phyloP scores from a whole-genome alignment of 306 rosid species.

The Chamaecrista fasciculata region DNA sequence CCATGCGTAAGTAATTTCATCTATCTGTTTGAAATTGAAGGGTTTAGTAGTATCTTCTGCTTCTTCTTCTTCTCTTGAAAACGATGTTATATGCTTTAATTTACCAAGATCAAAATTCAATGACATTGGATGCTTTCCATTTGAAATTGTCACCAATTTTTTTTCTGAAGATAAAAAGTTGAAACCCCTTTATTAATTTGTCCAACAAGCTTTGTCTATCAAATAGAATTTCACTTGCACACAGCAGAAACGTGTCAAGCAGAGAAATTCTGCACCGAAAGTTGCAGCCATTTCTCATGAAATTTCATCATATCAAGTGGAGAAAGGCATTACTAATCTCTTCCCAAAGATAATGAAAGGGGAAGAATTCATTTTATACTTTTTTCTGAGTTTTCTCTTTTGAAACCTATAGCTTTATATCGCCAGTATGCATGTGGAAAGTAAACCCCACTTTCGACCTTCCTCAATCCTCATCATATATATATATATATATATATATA shows the following conservation, averaged over 20 bases:
- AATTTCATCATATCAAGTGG: conserved; percentile 24
- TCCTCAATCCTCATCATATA: conserved; percentile 28
- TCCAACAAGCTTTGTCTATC: not conserved
- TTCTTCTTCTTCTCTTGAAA: not conserved
- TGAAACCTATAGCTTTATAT: not conserved
- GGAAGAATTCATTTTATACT: conserved; percentile 45
- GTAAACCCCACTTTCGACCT: conserved; percentile 14
- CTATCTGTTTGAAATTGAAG: not conserved
- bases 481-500: conserved; percentile 21
- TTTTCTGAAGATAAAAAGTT: conserved; percentile 17
- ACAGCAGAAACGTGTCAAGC: not conserved
- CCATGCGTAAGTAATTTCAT: no score
- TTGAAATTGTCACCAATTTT: not conserved
- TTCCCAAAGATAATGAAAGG: conserved; percentile 31
- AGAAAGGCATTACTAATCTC: not conserved
- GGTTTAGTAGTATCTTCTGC: no score
- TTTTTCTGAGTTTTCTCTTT: not conserved
- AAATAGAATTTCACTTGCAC: not conserved
- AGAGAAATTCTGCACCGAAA: not conserved
- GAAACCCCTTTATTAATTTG: conserved; percentile 31
- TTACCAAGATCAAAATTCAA: no score
- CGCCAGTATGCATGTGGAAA: conserved; percentile 20
- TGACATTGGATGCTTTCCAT: not conserved
- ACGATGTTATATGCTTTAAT: not conserved
- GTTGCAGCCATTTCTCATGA: not conserved